Conservation (phyloP, 2,329 filamentous ascomycete species). For the Drechslerella coelobrocha region DNA sequence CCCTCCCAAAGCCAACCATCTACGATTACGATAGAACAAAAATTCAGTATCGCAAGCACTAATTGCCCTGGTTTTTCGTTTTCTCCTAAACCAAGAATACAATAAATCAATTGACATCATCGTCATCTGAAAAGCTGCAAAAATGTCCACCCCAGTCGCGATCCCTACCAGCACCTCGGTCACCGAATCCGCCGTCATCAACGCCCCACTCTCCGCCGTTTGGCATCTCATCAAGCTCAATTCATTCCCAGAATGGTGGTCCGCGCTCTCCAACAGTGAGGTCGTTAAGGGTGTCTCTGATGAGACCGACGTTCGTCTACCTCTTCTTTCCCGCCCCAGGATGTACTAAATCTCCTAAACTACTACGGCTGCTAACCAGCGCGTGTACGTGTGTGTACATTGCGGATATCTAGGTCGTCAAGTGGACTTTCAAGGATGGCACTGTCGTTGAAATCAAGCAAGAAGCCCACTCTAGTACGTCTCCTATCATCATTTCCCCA, state of each 20-base stretch:
- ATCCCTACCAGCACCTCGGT: constrained; percentile 73
- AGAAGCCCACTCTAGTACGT: constrained; percentile 72
- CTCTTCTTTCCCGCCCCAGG: neutral
- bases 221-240: constrained; percentile 79
- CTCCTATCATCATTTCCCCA: neutral
- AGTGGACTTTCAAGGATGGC: constrained; percentile 75
- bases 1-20: neutral
- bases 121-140: no score
- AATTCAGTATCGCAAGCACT: no score
- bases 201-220: constrained; percentile 70
- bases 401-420: constrained; percentile 58
- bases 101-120: no score
- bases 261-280: constrained; percentile 68
- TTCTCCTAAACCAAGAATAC: no score
- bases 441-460: constrained; percentile 74
- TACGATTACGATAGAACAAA: no score
- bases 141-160: constrained; percentile 54
- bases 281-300: constrained; percentile 68
- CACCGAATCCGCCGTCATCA: constrained; percentile 72
- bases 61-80: no score
- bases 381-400: neutral
- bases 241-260: constrained; percentile 73
- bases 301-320: constrained; percentile 67
- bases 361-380: neutral
- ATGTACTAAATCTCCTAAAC: neutral